These are phyloP conservation scores for Venturia nashicola DNA, from an alignment of 2,329 filamentous ascomycete genomes.

Conservation along the genomic window DNA sequence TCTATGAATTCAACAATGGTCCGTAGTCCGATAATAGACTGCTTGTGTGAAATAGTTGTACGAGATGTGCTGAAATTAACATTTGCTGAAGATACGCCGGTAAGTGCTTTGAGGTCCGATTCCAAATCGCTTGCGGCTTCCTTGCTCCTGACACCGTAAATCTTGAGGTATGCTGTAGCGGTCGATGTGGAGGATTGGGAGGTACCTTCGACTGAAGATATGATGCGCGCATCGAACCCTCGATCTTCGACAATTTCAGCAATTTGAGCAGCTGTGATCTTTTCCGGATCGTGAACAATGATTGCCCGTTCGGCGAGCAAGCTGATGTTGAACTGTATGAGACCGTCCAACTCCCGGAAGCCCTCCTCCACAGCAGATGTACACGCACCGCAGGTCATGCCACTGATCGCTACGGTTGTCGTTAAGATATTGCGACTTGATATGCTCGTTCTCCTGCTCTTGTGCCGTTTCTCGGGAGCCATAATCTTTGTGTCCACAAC, in stretches of 20 bases:
- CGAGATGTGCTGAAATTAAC: conserved; percentile 64
- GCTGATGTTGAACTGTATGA: conserved; percentile 89
- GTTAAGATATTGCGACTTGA: conserved; percentile 39
- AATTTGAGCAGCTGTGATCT: conserved; percentile 62
- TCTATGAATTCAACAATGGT: conserved; percentile 75
- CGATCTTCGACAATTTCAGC: conserved; percentile 75
- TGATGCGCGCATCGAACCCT: conserved; percentile 74
- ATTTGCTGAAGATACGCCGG: conserved; percentile 62
- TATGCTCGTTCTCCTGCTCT: conserved; percentile 23
- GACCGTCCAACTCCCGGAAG: conserved; percentile 63
- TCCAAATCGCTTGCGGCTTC: conserved; percentile 62
- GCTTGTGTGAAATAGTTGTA: conserved; percentile 60
- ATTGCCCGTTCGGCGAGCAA: conserved; percentile 85
- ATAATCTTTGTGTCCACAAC: conserved; percentile 58
- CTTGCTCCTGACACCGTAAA: conserved; percentile 70
- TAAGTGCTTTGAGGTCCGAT: conserved; percentile 47
- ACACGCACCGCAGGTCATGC: conserved; percentile 96
- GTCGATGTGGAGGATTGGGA: conserved; percentile 42
- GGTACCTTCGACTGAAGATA: conserved; percentile 59
- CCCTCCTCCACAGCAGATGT: conserved; percentile 81
- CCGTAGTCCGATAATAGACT: conserved; percentile 63
- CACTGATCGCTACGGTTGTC: conserved; percentile 81
- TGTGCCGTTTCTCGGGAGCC: conserved; percentile 17
- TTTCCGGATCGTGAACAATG: conserved; percentile 65
- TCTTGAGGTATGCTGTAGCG: conserved; percentile 62